These are phyloP conservation scores for Cryptococcus amylolentus DNA, from an alignment of 1,284 basidiomycete genomes.

Conservation along the genomic window DNA sequence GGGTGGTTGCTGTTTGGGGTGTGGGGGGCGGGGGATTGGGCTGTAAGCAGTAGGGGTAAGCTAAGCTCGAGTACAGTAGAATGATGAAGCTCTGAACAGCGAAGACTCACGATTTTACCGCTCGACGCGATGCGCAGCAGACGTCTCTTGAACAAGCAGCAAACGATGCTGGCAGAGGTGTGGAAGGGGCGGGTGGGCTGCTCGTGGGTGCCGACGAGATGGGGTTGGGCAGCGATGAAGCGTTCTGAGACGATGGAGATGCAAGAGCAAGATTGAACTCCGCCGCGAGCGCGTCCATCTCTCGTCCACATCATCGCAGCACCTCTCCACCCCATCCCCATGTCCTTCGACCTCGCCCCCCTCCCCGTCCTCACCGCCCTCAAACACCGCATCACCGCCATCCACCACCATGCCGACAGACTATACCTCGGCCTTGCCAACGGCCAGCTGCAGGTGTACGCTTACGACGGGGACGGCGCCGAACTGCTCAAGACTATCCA, in stretches of 20 bases:
- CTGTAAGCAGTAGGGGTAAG: background rate
- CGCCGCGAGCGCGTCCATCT: background rate
- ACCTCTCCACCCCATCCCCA: background rate
- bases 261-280: background rate
- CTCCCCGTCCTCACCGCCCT: background rate
- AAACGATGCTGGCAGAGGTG: background rate
- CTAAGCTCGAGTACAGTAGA: no score
- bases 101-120: no score
- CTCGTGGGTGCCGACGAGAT: no score
- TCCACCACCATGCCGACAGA: slow-evolving; percentile 58
- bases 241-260: no score
- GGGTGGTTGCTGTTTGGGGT: background rate
- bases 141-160: background rate
- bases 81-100: no score
- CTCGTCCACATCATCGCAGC: background rate
- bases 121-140: background rate
- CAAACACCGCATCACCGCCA: background rate
- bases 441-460: slow-evolving; percentile 60
- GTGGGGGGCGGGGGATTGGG: background rate
- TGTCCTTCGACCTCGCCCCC: slow-evolving; percentile 15
- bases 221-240: no score
- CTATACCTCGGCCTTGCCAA: slow-evolving; percentile 71
- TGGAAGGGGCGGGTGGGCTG: background rate
- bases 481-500: slow-evolving; percentile 54
- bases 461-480: slow-evolving; percentile 11